Evolutionary conservation across 495 filamentous ascomycete species (phyloP).

Genomic region (Amphirosellinia nigrospora): DNA sequence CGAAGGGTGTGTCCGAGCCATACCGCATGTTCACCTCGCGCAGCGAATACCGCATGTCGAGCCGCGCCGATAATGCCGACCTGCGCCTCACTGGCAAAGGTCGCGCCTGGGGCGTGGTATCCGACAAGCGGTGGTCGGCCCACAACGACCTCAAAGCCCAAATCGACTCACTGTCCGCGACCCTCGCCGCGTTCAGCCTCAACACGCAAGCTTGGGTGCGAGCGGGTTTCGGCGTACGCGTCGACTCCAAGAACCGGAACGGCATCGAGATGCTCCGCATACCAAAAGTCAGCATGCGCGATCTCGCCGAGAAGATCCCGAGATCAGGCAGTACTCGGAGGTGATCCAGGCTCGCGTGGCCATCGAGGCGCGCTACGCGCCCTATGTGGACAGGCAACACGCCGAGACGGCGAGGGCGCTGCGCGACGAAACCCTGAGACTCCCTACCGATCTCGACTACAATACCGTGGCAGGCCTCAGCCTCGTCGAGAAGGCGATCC

Average conservation of each 20-base stretch:
- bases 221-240: constrained; percentile 69
- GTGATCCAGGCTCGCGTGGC: constrained; percentile 69
- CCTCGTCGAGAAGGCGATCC: constrained; percentile 72
- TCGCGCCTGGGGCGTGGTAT: constrained; percentile 75
- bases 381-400: constrained; percentile 76
- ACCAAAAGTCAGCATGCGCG: constrained; percentile 58
- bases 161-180: constrained; percentile 66
- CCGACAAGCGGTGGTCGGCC: constrained; percentile 74
- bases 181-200: constrained; percentile 62
- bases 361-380: constrained; percentile 84
- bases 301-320: constrained; percentile 61
- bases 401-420: constrained; percentile 67
- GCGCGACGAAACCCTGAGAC: constrained; percentile 74
- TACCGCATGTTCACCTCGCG: constrained; percentile 99
- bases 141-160: constrained; percentile 67
- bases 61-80: constrained; percentile 93
- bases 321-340: constrained; percentile 52
- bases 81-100: constrained; percentile 81
- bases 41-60: constrained; percentile 91
- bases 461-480: constrained; percentile 72
- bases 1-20: constrained; percentile 94
- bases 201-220: constrained; percentile 68
- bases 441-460: constrained; percentile 84
- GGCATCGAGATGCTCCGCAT: constrained; percentile 80
- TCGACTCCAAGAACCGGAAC: constrained; percentile 63